Evolutionary conservation across 129 eudicot genomes (phyloP), one percentile per base, ranked within the genome.

Genomic region (Rutidosis leptorrhynchoides): DNA sequence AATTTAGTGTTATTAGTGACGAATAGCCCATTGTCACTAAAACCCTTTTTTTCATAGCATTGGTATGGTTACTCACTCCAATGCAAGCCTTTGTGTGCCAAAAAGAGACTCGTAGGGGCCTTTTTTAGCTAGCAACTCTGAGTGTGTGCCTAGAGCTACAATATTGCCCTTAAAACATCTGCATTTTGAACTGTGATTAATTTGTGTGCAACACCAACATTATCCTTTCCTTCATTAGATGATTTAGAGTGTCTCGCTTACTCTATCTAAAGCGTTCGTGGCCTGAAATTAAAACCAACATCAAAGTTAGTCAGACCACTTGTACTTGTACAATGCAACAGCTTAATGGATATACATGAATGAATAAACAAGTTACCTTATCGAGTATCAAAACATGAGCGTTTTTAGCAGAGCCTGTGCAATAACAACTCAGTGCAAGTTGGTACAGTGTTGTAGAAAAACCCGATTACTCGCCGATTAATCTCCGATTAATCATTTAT

Each of bases 131-230:
- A 92, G 63, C 65, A 92, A 71, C 68, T 88, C 96, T 21, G 69
- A 74, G 74, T 92, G 98, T 53, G 95, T 85, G 60, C 98, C 98
- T 3, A 92, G 80, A 83, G 88, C 98, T n/a, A 80, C 74, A 43
- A 92, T 85, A 73, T 78, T 85, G 17, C 98, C 98, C 74, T 83
- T 90, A 5, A 96, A 88, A 75, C 96, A 78, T 92, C 79, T 27
- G 98, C 98, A 71, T 83, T 87, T 78, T 92, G 98, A 21, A 92
- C 98, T 5, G 98, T 92, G 82, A 95, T 92, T 74, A 92, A 77
- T 75, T 96, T 79, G 82, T 92, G 98, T 75, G 98, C 98, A 67
- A 92, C 26, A 92, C 96, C 81, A 92, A 75, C 17, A 96, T 92
- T 24, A 96, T 92, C 68, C 96, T 81, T 73, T 90, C 98, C 83